These are phyloP conservation scores for Heliamphora exappendiculata DNA, from an alignment of 148 eudicot genomes.

Conservation along the genomic window DNA sequence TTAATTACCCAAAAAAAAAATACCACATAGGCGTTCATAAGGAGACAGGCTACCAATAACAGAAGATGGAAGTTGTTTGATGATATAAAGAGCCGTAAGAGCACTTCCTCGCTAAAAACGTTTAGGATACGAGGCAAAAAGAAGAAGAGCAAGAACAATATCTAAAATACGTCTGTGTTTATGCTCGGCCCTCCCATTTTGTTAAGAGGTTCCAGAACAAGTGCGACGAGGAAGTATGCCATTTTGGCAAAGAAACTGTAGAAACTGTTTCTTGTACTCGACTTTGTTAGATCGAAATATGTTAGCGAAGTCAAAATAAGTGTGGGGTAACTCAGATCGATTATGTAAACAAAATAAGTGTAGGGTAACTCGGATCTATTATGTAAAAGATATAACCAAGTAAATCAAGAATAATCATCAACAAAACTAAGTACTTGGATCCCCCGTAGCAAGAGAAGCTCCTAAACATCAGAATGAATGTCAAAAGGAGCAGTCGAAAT, in stretches of 20 bases:
- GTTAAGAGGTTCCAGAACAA: not conserved
- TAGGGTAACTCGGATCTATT: not conserved
- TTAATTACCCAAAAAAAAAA: too few relatives aligned
- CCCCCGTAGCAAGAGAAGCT: not conserved
- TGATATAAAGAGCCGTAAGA: not conserved
- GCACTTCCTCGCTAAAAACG: not conserved
- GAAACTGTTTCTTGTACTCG: not conserved
- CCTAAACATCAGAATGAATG: not conserved
- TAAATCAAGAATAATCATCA: not conserved
- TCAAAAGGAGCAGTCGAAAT: not conserved
- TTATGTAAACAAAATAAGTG: too few relatives aligned
- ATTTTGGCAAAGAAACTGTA: not conserved
- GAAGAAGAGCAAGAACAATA: not conserved
- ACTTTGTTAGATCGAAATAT: not conserved
- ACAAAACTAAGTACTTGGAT: not conserved
- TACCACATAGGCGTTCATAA: constrained; percentile 10
- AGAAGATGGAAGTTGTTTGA: not conserved
- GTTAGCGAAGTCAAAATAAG: not conserved
- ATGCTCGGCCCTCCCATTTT: not conserved
- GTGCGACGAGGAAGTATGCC: not conserved
- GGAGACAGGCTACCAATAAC: not conserved
- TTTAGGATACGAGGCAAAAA: not conserved
- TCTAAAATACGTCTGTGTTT: not conserved
- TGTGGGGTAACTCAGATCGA: too few relatives aligned
- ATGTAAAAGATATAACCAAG: not conserved